Base-by-base conservation (phyloP, 345 rosid species). In the Linum tenue region DNA sequence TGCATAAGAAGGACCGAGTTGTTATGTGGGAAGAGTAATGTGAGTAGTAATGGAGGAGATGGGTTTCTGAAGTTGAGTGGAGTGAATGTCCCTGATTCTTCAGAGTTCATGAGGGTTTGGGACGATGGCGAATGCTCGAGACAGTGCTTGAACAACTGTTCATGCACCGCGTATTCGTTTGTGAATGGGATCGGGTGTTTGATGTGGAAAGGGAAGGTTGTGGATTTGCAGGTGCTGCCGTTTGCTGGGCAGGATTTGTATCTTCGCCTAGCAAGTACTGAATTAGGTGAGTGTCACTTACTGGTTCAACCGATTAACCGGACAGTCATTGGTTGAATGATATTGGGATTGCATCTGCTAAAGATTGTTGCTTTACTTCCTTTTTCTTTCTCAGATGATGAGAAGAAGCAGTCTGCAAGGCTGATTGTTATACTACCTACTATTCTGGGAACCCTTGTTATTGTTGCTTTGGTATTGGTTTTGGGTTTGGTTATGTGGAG, bases 131-230 rank as follows among this genome's bases (percentile, higher is more conserved):
- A 48, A 15, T 48, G 53, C 14, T 48, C 53, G 53, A 48, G 53
- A 12, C 53, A 48, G 53, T 48, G 53, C 53, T 6, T 15, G 53
- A 48, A 48, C 53, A 48, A 48, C 53, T 48, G 53, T 48, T 48
- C 75, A 4, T 72, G 75, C 48, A 37, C 63, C 6, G 75, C 70
- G 9, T 72, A 66, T 61, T 69, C 70, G 37, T 65, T 39, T 66
- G 62, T 37, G 11, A n/a, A 38, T 51, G 65, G 56, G 11, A 51
- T 70, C 9, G 64, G 69, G 3, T 70, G 74, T 40, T 56, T 70
- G 64, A 7, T 37, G 7, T 70, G 74, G 74, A 38, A 16, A 17
- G 74, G 61, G 55, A 36, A 60, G 10, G 59, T 70, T 0, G 51
- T 60, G 3, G 74, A 70, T 70, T 31, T 65, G 51, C 62, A 40